Evolutionary conservation across 495 filamentous ascomycete species (phyloP).

Genomic region (Penicillium waksmanii): DNA sequence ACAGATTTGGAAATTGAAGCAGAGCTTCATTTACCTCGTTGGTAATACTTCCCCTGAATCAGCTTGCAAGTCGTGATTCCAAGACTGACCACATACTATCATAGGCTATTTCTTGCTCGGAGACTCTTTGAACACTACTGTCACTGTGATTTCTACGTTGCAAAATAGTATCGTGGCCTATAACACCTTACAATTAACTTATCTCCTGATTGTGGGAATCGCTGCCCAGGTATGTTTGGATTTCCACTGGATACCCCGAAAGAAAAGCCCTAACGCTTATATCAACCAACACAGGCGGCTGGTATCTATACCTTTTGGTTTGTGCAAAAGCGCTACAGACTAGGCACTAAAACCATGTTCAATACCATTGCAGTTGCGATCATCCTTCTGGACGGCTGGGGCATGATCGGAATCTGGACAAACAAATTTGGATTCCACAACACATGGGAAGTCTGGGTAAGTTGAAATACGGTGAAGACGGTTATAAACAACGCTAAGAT

Average conservation of each 20-base stretch:
- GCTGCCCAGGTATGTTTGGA: constrained; percentile 50
- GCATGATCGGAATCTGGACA: constrained; percentile 70
- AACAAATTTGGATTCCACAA: constrained; percentile 63
- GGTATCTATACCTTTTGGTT: constrained; percentile 66
- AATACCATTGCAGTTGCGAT: constrained; percentile 59
- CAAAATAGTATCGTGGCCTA: constrained; percentile 66
- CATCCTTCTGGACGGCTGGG: constrained; percentile 64
- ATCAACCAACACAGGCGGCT: constrained; percentile 39
- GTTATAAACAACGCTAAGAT: neutral
- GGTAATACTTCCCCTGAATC: constrained; percentile 33
- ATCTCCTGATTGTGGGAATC: constrained; percentile 66
- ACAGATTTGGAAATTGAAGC: constrained; percentile 66
- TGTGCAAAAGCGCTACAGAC: constrained; percentile 53
- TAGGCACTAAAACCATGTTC: constrained; percentile 67
- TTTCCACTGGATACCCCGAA: too few species aligned
- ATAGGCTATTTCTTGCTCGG: constrained; percentile 66
- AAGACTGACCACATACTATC: neutral
- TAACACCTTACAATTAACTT: constrained; percentile 62
- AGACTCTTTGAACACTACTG: constrained; percentile 67
- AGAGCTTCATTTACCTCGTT: constrained; percentile 65
- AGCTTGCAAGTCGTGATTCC: neutral
- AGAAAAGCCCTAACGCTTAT: neutral
- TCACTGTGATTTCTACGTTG: constrained; percentile 66
- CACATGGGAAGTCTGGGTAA: constrained; percentile 63
- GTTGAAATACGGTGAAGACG: neutral